Evolutionary conservation across 2,329 filamentous ascomycete genomes (phyloP).

Genomic region (Penicillium paneum): DNA sequence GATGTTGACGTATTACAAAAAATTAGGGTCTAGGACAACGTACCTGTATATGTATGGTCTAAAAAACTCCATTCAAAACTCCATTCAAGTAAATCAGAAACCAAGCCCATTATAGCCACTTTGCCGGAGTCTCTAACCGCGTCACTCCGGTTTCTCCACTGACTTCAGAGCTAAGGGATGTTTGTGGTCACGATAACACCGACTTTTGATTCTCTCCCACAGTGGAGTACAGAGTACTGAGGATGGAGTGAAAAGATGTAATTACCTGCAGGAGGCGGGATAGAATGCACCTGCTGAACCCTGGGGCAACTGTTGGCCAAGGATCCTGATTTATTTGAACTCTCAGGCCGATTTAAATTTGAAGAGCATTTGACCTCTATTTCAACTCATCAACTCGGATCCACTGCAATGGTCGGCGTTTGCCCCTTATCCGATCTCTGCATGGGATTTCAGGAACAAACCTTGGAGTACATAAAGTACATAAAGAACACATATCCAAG

Average conservation of each 20-base stretch:
- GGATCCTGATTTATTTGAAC: slow-evolving; percentile 9
- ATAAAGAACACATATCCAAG: slow-evolving; percentile 6
- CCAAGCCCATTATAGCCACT: not conserved
- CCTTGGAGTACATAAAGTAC: not conserved
- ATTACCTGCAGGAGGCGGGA: slow-evolving; percentile 18
- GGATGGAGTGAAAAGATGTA: not conserved
- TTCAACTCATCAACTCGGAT: not conserved
- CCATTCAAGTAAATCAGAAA: not conserved
- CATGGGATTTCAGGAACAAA: not conserved
- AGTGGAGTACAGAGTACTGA: slow-evolving; percentile 2
- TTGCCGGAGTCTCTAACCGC: slow-evolving; percentile 1
- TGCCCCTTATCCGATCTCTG: slow-evolving; percentile 6
- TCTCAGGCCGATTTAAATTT: not conserved
- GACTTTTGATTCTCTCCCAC: not conserved
- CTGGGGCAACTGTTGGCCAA: slow-evolving; percentile 26
- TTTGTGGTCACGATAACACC: slow-evolving; percentile 16
- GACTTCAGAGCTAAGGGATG: not conserved
- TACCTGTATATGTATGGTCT: not conserved
- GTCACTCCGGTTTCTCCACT: slow-evolving; percentile 9
- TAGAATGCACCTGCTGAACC: slow-evolving; percentile 23
- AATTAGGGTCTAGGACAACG: not conserved
- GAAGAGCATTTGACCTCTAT: not conserved
- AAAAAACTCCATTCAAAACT: not conserved
- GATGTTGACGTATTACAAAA: not conserved
- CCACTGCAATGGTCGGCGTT: not conserved